phyloP scores from a whole-genome alignment of 441 rosid genomes.

The Melastoma candidum region DNA sequence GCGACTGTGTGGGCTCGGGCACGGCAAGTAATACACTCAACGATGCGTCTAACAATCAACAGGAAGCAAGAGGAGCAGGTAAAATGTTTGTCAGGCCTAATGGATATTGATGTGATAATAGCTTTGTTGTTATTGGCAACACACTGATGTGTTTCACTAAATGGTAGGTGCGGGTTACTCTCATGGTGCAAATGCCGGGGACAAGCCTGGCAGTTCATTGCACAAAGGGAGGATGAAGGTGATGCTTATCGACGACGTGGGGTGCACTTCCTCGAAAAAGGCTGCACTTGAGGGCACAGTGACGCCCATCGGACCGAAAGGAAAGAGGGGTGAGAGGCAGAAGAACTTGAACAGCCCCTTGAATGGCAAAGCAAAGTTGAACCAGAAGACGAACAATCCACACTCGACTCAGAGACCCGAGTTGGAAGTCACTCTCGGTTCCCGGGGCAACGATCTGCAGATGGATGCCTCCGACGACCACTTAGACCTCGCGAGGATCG shows the following conservation, averaged over 20 bases:
- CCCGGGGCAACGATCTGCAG: no score
- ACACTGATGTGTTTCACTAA: conserved; percentile 11
- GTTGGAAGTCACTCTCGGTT: no score
- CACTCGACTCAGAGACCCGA: conserved; percentile 28
- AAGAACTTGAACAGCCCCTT: conserved; percentile 19
- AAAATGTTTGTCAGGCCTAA: not conserved
- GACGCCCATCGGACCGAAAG: conserved; percentile 28
- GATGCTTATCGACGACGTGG: conserved; percentile 61
- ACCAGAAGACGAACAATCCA: conserved; percentile 38
- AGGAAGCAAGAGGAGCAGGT: conserved; percentile 70
- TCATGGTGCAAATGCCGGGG: conserved; percentile 16
- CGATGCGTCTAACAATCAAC: conserved; percentile 17
- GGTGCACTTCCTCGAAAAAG: conserved; percentile 39
- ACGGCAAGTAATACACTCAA: conserved; percentile 10
- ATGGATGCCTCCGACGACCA: conserved; percentile 20
- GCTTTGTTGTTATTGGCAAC: no score
- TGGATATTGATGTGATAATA: no score
- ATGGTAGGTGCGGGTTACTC: conserved; percentile 18
- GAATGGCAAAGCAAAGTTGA: conserved; percentile 44
- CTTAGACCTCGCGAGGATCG: conserved; percentile 35
- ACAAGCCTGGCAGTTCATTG: conserved; percentile 27
- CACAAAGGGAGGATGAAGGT: conserved; percentile 53
- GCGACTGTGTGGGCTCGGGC: conserved; percentile 11
- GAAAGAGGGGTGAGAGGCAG: conserved; percentile 50
- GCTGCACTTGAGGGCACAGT: conserved; percentile 34